A percentile compares a stretch with the other conserved stretches of the same genome.
Conservation (phyloP, 2,329 filamentous ascomycete species). For the Fusarium acutatum region DNA sequence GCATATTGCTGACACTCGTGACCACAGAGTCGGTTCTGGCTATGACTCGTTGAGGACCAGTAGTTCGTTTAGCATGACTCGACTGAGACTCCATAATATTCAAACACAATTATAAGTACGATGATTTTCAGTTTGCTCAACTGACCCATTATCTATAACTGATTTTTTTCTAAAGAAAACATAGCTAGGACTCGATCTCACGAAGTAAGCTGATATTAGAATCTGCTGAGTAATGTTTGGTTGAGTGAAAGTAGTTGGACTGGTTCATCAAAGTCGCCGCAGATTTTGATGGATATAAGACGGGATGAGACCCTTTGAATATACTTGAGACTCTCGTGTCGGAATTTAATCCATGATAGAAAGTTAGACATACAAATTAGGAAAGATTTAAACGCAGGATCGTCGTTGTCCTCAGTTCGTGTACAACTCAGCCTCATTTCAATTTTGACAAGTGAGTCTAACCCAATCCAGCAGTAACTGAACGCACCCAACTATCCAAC, state of each 20-base stretch:
- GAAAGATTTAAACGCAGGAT: neutral
- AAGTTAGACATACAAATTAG: neutral
- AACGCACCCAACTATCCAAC: neutral
- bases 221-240: accelerated
- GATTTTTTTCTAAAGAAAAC: no score
- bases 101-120: neutral
- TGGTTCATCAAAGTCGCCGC: accelerated
- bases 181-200: no score
- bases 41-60: neutral
- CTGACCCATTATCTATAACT: accelerated
- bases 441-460: neutral
- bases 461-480: neutral
- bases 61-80: neutral
- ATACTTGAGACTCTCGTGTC: accelerated
- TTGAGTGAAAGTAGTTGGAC: no score
- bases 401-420: neutral
- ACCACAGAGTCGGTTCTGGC: neutral
- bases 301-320: no score
- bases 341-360: no score
- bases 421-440: neutral
- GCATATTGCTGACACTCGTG: neutral
- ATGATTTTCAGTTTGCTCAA: no score
- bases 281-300: neutral
- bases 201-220: accelerated
- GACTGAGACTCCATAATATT: accelerated